Conservation (phyloP, 2,329 filamentous ascomycete species). For the Verticillium tricorpus region DNA sequence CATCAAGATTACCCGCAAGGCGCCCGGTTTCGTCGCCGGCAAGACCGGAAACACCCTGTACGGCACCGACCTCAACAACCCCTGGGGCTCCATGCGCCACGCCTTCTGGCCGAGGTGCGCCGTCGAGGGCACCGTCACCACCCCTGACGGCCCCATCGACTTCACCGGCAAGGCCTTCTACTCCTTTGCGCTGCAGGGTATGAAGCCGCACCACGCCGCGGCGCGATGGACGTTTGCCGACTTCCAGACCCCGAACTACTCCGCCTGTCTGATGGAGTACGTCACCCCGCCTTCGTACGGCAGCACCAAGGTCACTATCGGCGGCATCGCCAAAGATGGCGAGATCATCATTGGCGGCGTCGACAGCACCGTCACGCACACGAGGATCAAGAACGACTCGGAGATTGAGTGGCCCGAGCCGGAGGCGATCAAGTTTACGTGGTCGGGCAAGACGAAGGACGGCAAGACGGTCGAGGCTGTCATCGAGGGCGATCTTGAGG, state of each 20-base stretch:
- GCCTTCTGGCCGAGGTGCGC: constrained; percentile 89
- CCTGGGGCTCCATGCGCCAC: constrained; percentile 92
- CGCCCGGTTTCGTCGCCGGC: constrained; percentile 81
- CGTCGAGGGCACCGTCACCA: constrained; percentile 79
- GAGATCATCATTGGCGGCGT: constrained; percentile 72
- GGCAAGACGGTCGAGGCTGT: constrained; percentile 67
- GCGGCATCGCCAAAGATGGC: constrained; percentile 75
- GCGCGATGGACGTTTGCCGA: constrained; percentile 89
- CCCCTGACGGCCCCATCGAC: constrained; percentile 74
- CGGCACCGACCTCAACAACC: constrained; percentile 78
- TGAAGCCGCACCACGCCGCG: constrained; percentile 98
- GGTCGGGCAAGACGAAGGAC: constrained; percentile 74
- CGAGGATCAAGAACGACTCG: constrained; percentile 63
- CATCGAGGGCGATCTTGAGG: constrained; percentile 64
- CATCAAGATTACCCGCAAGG: constrained; percentile 68
- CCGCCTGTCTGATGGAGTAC: constrained; percentile 92
- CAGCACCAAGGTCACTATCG: constrained; percentile 75
- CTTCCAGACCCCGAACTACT: constrained; percentile 84
- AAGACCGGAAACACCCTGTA: constrained; percentile 80
- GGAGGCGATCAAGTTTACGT: constrained; percentile 66
- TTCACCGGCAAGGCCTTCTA: constrained; percentile 78
- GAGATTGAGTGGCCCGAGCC: constrained; percentile 90
- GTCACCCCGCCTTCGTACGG: constrained; percentile 93
- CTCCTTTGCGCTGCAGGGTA: constrained; percentile 85
- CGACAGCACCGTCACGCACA: constrained; percentile 63